Evolutionary conservation across 1,139 yeast species (phyloP).

Genomic region (Wickerhamiella infanticola): DNA sequence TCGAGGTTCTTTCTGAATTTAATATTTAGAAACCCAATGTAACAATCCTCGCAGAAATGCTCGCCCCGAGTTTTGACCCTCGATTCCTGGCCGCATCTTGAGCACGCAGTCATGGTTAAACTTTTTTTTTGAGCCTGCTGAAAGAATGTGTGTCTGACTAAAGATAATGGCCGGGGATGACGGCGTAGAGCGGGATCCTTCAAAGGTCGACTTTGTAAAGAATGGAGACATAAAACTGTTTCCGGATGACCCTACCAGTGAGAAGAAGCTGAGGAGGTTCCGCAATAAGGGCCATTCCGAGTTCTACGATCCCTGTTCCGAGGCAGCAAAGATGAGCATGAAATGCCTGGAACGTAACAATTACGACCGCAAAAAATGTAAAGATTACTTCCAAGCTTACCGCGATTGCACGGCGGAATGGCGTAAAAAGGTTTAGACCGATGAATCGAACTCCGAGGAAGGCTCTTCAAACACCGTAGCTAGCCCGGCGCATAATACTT

Average conservation of each 20-base stretch:
- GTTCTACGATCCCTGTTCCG: constrained; percentile 86
- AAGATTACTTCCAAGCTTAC: constrained; percentile 81
- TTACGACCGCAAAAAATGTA: constrained; percentile 62
- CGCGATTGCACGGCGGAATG: constrained; percentile 84
- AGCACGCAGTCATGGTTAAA: constrained; percentile 1
- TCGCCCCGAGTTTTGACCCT: constrained; percentile 31
- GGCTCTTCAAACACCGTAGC: not conserved
- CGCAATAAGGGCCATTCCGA: constrained; percentile 60
- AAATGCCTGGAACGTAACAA: constrained; percentile 63
- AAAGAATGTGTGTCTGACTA: not conserved
- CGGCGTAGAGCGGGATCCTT: constrained; percentile 25
- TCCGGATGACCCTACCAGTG: constrained; percentile 65
- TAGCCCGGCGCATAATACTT: not conserved
- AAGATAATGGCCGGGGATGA: not conserved
- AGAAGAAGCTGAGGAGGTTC: constrained; percentile 46
- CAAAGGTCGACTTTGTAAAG: constrained; percentile 38
- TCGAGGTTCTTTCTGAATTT: constrained; percentile 77
- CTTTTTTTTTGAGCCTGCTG: not conserved
- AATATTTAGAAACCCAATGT: constrained; percentile 52
- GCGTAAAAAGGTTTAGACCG: constrained; percentile 16
- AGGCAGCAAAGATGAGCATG: constrained; percentile 73
- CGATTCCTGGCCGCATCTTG: constrained; percentile 4
- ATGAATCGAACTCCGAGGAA: not conserved
- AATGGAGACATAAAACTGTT: constrained; percentile 49
- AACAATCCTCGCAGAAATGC: constrained; percentile 36